Evolutionary conservation across 2,329 filamentous ascomycete genomes (phyloP), one percentile per base, ranked within the genome.

Genomic region (Sclerotinia spermophila): DNA sequence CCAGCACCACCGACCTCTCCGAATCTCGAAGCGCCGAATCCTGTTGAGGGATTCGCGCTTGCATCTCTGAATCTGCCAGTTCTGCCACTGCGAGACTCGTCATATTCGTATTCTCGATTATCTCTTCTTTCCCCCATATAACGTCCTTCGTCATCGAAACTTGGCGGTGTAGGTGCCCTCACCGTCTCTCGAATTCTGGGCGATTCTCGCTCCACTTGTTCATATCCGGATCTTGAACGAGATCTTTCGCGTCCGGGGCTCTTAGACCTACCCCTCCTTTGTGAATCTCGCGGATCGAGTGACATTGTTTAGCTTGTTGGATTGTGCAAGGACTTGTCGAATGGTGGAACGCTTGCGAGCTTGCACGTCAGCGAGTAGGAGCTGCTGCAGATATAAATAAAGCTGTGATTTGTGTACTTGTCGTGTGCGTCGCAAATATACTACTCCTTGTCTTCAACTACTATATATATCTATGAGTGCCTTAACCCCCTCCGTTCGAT

Each of bases 211-310:
- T 38, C 67, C 58, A 59, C 56, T 45, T 72, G 68, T 35, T 69
- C 68, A 35, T 69, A 58, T 2, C 73, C 73, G n/a, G 72, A 72
- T 38, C 76, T 61, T 4, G 73, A 73, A 45, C 73, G 69, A 3
- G 75, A 77, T 48, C 73, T 69, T 40, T 77, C 76, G 17, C 77
- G 68, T 5, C 77, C 78, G 38, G 78, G 78, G 15, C 75, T 77
- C 62, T 75, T 76, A 55, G 76, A 78, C 24, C 78, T 74, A 19
- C 74, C 76, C 55, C 75, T 70, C 17, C 73, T 67, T n/a, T 74
- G 75, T 51, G 72, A 75, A 67, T 77, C 76, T 70, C 75, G 74
- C 24, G 77, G 77, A 71, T 78, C 75, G 62, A 79, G 77, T 60
- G 69, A 78, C 77, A 78, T 78, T 21, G 35, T 58, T 45, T 13